Evolutionary conservation across 2,329 filamentous ascomycete genomes (phyloP).

Genomic region (Arthrobotrys conoides): DNA sequence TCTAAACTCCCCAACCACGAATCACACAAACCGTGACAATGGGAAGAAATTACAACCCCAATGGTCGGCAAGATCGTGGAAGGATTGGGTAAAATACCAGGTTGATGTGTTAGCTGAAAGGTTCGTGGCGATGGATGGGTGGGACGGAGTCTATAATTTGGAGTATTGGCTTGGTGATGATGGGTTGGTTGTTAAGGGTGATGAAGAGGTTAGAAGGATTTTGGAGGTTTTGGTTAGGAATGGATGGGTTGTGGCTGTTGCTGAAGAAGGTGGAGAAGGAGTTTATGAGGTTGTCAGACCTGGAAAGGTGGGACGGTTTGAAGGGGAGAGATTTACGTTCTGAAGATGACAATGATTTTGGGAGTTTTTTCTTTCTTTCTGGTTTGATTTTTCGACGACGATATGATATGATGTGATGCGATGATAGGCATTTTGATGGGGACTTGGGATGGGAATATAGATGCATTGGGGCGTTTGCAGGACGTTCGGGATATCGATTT

Average conservation of each 20-base stretch:
- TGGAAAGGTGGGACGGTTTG: constrained; percentile 47
- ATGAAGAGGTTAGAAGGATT: constrained; percentile 42
- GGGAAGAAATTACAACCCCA: constrained; percentile 11
- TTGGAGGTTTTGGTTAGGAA: constrained; percentile 51
- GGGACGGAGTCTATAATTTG: constrained; percentile 25
- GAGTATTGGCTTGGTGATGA: constrained; percentile 47
- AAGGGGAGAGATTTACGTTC: constrained; percentile 15
- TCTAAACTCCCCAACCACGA: not conserved
- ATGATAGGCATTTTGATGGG: not conserved
- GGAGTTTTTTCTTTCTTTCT: not conserved
- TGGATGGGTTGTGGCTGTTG: constrained; percentile 41
- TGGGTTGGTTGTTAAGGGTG: constrained; percentile 43
- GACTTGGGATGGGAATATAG: not conserved
- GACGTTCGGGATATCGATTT: not conserved
- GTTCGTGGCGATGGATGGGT: constrained; percentile 36
- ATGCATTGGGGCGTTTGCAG: constrained; percentile 7
- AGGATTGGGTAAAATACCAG: constrained; percentile 36
- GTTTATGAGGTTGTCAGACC: constrained; percentile 24
- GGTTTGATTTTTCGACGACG: constrained; percentile 13
- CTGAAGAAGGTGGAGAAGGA: constrained; percentile 32
- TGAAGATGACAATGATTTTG: not conserved
- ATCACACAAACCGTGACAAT: not conserved
- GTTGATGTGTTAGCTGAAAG: constrained; percentile 28
- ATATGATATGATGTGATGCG: not conserved
- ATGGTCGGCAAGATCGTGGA: constrained; percentile 6